These are phyloP conservation scores for Quercus cerris DNA, from an alignment of 306 rosid genomes.

Conservation along the genomic window DNA sequence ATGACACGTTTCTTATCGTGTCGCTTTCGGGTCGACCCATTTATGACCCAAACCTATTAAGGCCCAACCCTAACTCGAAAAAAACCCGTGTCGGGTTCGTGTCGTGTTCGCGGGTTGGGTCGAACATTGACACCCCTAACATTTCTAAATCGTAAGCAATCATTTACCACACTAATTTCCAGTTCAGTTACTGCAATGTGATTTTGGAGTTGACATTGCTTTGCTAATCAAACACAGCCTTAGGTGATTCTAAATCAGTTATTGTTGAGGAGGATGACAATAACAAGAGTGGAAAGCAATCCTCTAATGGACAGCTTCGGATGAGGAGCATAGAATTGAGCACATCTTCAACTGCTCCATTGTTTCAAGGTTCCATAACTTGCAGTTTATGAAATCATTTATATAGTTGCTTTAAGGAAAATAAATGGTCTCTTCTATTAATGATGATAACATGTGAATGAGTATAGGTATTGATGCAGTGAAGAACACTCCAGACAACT, in stretches of 20 bases:
- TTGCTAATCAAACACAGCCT: slow-evolving; percentile 40
- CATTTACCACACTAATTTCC: background rate
- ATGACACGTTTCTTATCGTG: too few relatives aligned
- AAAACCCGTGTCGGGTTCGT: too few relatives aligned
- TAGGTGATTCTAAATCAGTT: slow-evolving; percentile 49
- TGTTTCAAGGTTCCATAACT: slow-evolving; percentile 12
- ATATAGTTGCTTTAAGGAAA: background rate
- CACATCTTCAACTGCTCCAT: slow-evolving; percentile 23
- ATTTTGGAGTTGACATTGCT: background rate
- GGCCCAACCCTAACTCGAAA: too few relatives aligned
- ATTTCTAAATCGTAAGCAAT: slow-evolving; percentile 54
- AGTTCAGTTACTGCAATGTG: background rate
- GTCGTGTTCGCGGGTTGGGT: too few relatives aligned
- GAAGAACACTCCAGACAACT: slow-evolving; percentile 19
- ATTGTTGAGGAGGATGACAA: slow-evolving; percentile 36
- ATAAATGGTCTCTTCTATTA: background rate
- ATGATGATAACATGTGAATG: background rate
- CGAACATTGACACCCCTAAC: too few relatives aligned
- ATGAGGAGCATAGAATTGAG: slow-evolving; percentile 3
- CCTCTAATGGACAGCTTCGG: slow-evolving; percentile 6
- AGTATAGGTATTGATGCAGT: slow-evolving; percentile 21
- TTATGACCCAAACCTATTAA: too few relatives aligned
- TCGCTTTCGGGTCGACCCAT: too few relatives aligned
- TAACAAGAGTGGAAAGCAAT: slow-evolving; percentile 12
- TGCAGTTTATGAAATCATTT: background rate